Evolutionary conservation across 768 basidiomycete genomes (phyloP).

Genomic region (Trametes cingulata): DNA sequence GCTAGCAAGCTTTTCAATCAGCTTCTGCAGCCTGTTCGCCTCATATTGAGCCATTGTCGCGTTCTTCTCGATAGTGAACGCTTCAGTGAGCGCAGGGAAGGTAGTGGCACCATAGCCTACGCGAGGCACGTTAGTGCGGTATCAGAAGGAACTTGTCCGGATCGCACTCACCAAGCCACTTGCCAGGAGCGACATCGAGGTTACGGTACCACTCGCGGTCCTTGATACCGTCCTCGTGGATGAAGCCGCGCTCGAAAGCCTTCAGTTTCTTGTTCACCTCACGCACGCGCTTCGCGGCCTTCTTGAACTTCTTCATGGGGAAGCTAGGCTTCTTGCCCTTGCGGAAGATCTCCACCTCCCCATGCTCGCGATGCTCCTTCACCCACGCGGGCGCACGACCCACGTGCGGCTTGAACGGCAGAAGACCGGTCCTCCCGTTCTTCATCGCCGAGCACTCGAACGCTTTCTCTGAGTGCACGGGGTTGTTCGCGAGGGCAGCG

Average conservation of each 20-base stretch:
- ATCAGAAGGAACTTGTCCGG: neutral
- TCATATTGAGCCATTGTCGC: slow-evolving; percentile 61
- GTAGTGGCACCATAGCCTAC: slow-evolving; percentile 84
- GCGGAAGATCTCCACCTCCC: neutral
- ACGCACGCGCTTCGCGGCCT: slow-evolving; percentile 59
- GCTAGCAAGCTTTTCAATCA: slow-evolving; percentile 42
- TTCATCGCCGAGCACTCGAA: slow-evolving; percentile 17
- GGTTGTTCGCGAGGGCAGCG: neutral
- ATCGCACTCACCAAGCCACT: slow-evolving; percentile 67
- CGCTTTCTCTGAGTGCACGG: neutral
- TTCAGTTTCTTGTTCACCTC: slow-evolving; percentile 66
- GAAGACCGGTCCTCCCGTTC: slow-evolving; percentile 5
- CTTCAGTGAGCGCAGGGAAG: slow-evolving; percentile 77
- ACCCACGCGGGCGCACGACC: slow-evolving; percentile 31
- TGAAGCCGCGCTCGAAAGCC: slow-evolving; percentile 78
- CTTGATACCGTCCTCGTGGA: slow-evolving; percentile 73
- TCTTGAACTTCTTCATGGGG: slow-evolving; percentile 45
- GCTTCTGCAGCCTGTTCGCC: slow-evolving; percentile 50
- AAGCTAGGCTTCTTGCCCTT: slow-evolving; percentile 14
- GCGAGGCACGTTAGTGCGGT: neutral
- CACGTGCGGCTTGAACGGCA: slow-evolving; percentile 25
- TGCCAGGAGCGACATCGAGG: slow-evolving; percentile 84
- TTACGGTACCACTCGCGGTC: slow-evolving; percentile 86
- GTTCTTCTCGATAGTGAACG: slow-evolving; percentile 70
- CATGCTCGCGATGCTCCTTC: slow-evolving; percentile 28